Percentiles rank a stretch among this genome's conserved stretches.
Conservation (phyloP, 208 protist genomes). For the Trypanosoma conorhini region DNA sequence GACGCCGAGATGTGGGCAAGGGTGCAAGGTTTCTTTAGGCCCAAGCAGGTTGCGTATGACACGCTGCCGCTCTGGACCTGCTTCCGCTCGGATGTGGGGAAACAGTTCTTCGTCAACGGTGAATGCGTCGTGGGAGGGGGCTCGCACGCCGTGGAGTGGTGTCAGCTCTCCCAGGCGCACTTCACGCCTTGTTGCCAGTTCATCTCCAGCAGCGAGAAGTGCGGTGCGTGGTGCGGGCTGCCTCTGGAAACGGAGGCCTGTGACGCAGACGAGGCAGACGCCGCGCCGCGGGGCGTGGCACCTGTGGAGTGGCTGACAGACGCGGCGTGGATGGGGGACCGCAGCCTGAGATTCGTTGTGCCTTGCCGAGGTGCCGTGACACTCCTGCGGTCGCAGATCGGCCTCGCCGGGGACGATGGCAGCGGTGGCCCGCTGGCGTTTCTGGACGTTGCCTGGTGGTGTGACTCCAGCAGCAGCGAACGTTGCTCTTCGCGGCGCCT, state of each 20-base stretch:
- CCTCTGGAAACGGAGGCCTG: neutral
- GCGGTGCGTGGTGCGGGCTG: constrained; percentile 5
- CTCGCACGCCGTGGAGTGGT: constrained; percentile 13
- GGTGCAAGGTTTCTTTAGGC: constrained; percentile 41
- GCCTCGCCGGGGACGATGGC: constrained; percentile 4
- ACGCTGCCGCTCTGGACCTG: constrained; percentile 45
- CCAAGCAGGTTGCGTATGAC: constrained; percentile 18
- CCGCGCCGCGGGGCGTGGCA: neutral
- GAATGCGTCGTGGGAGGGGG: constrained; percentile 11
- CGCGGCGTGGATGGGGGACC: constrained; percentile 68
- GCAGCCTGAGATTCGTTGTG: constrained; percentile 39
- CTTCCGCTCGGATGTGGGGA: constrained; percentile 55
- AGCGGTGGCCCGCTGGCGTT: constrained; percentile 7
- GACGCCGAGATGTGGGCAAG: constrained; percentile 57
- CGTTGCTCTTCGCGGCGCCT: neutral
- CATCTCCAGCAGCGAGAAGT: neutral
- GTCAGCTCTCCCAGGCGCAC: constrained; percentile 30
- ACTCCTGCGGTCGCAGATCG: constrained; percentile 41
- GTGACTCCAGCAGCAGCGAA: neutral
- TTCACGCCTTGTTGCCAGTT: constrained; percentile 20
- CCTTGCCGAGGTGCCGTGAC: constrained; percentile 38
- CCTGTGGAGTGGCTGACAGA: constrained; percentile 22
- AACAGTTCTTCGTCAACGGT: constrained; percentile 57
- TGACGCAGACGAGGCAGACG: neutral
- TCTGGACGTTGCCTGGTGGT: constrained; percentile 29